Conservation (phyloP, 192 early-diverging fungal species). For the Backusella tarrabulga region DNA sequence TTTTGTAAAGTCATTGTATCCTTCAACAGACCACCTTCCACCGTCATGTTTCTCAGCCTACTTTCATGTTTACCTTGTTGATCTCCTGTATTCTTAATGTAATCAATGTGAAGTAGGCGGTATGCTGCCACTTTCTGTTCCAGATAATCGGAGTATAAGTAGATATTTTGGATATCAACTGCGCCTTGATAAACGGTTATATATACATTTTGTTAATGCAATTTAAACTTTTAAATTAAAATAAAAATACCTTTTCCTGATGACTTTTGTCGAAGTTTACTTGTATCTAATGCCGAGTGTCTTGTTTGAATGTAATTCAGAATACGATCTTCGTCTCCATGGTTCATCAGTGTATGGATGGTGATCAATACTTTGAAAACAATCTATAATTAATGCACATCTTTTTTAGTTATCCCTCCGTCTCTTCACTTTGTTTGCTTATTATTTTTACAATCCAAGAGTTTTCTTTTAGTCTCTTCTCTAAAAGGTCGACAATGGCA, state of each 20-base stretch:
- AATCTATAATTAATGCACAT: constrained; percentile 41
- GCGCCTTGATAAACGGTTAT: constrained; percentile 11
- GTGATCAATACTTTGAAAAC: constrained; percentile 75
- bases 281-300: constrained; percentile 49
- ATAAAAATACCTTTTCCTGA: constrained; percentile 15
- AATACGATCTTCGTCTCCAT: constrained; percentile 63
- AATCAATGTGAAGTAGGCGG: constrained; percentile 64
- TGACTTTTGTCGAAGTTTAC: constrained; percentile 50
- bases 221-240: constrained; percentile 17
- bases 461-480: constrained; percentile 46
- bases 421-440: neutral
- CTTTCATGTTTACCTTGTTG: constrained; percentile 40
- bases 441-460: constrained; percentile 61
- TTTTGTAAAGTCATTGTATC: constrained; percentile 66
- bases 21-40: constrained; percentile 60
- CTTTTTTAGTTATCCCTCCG: neutral
- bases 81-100: constrained; percentile 48
- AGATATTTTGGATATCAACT: constrained; percentile 63
- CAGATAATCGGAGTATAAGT: constrained; percentile 69
- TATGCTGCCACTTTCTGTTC: constrained; percentile 70
- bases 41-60: constrained; percentile 52
- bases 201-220: constrained; percentile 43
- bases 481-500: constrained; percentile 46
- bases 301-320: constrained; percentile 52
- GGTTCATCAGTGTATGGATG: constrained; percentile 70